phyloP scores from a whole-genome alignment of 441 rosid species.

The Corymbia citriodora region DNA sequence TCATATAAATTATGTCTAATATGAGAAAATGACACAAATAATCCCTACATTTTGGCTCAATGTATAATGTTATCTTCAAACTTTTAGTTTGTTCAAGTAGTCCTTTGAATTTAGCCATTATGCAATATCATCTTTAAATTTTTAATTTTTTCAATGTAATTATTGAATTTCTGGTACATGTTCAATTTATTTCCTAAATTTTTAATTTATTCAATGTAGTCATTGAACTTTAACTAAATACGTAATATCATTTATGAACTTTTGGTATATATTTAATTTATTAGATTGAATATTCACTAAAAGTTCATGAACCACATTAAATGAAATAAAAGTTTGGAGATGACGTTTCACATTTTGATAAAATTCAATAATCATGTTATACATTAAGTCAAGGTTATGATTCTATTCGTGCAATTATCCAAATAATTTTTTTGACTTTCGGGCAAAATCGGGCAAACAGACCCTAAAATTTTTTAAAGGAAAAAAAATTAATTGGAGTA shows the following conservation, averaged over 20 bases:
- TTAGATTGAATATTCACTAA: background rate
- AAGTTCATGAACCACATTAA: background rate
- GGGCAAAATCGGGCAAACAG: background rate
- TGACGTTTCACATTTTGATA: no score
- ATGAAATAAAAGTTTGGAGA: no score
- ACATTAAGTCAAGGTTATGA: no score
- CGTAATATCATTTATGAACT: no score
- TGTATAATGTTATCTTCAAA: background rate
- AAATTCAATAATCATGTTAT: accelerated
- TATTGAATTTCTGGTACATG: accelerated
- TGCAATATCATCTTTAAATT: accelerated
- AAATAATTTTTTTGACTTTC: background rate
- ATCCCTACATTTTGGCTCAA: background rate
- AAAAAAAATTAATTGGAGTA: background rate
- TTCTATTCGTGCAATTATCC: accelerated
- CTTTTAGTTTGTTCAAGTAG: background rate
- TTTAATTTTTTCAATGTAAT: no score
- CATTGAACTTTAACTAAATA: no score
- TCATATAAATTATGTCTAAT: background rate
- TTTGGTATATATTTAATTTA: no score
- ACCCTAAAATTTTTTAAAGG: background rate
- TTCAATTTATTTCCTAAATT: no score
- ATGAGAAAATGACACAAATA: background rate
- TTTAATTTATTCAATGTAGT: no score
- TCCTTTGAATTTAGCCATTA: accelerated